Evolutionary conservation across 2,329 filamentous ascomycete species (phyloP).

Genomic region (Pseudocercospora vitis): DNA sequence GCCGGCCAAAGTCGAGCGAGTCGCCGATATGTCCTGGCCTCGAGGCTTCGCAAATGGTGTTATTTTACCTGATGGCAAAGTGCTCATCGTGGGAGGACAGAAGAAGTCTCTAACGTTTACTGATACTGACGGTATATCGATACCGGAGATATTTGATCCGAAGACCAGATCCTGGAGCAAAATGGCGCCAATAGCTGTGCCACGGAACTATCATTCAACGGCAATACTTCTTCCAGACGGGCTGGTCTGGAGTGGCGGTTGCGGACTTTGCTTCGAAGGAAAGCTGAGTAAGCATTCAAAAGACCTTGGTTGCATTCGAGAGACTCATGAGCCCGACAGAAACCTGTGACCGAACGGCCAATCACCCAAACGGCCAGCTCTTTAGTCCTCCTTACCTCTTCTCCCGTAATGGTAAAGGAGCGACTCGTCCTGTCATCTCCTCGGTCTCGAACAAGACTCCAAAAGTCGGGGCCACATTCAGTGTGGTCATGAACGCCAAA

Average conservation of each 20-base stretch:
- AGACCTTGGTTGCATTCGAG: too few relatives aligned
- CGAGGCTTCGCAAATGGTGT: conserved; percentile 34
- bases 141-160: conserved; percentile 29
- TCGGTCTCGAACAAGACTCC: conserved; percentile 32
- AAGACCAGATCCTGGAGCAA: conserved; percentile 21
- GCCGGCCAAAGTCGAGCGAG: conserved; percentile 26
- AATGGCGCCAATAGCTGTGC: conserved; percentile 35
- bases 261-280: conserved; percentile 51
- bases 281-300: too few relatives aligned
- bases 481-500: conserved; percentile 31
- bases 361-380: conserved; percentile 58
- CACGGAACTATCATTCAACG: conserved; percentile 54
- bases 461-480: conserved; percentile 35
- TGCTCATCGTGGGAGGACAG: conserved; percentile 39
- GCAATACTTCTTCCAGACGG: conserved; percentile 53
- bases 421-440: conserved; percentile 47
- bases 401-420: conserved; percentile 44
- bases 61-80: conserved; percentile 40
- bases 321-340: too few relatives aligned
- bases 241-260: conserved; percentile 53
- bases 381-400: conserved; percentile 59
- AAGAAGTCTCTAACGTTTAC: conserved; percentile 25
- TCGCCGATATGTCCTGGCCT: conserved; percentile 33
- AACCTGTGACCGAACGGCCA: conserved; percentile 39
- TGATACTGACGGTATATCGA: conserved; percentile 24